A percentile compares a stretch with the other conserved stretches of the same genome.
phyloP scores from a whole-genome alignment of 2,329 filamentous ascomycete species.

The Aspergillus puulaauensis region DNA sequence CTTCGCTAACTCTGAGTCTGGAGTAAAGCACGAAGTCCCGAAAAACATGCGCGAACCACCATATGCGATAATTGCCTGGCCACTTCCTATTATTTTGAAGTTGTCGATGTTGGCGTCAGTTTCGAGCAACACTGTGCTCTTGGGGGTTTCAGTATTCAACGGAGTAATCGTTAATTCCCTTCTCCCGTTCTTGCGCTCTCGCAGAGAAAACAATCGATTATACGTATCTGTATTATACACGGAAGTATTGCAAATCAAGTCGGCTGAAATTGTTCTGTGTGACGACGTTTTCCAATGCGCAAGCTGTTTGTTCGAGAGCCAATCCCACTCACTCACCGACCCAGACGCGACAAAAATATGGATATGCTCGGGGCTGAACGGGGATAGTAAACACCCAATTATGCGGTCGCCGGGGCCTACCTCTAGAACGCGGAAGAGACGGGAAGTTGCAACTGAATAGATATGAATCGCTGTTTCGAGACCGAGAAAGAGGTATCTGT shows the following conservation, averaged over 20 bases:
- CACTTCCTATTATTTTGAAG: constrained; percentile 30
- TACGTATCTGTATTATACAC: constrained; percentile 22
- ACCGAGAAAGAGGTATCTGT: constrained; percentile 71
- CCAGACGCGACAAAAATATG: constrained; percentile 55
- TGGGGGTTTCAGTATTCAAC: constrained; percentile 21
- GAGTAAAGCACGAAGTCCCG: constrained; percentile 49
- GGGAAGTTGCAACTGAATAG: constrained; percentile 77
- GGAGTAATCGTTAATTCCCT: constrained; percentile 31
- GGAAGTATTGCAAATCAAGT: constrained; percentile 18
- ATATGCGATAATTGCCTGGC: constrained; percentile 39
- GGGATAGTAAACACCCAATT: constrained; percentile 53
- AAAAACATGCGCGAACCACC: constrained; percentile 55
- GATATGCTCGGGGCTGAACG: constrained; percentile 50
- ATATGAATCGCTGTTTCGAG: constrained; percentile 75
- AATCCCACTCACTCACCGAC: constrained; percentile 58
- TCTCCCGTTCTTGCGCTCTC: constrained; percentile 38
- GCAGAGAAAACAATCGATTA: constrained; percentile 41
- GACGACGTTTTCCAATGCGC: constrained; percentile 45
- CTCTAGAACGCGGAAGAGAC: constrained; percentile 71
- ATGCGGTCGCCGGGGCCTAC: constrained; percentile 50
- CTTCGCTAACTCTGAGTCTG: constrained; percentile 37
- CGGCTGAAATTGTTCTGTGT: constrained; percentile 33
- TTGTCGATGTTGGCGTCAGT: constrained; percentile 28
- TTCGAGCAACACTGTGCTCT: constrained; percentile 28
- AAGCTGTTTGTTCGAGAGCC: constrained; percentile 49